Base-by-base conservation (phyloP, 2,329 filamentous ascomycete genomes). In the Dothistroma septosporum region DNA sequence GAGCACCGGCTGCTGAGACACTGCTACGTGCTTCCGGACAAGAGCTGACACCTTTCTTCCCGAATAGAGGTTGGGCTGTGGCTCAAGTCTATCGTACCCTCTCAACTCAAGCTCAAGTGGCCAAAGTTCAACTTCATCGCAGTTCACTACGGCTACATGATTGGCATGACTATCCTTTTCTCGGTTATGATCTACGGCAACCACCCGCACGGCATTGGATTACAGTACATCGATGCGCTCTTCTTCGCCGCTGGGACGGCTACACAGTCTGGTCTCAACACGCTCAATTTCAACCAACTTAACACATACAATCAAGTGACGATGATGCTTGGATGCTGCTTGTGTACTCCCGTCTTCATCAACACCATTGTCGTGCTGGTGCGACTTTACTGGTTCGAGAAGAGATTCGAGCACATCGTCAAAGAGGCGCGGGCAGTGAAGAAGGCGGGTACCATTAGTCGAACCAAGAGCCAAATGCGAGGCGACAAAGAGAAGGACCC, bases 341-440 rank as follows among this genome's bases (percentile, higher is more conserved):
- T 91, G 12, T 86, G 88, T 28, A 96, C 91, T 55, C 92, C 92
- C 0, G 94, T 96, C 63, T 87, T 89, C 52, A 87, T 96, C 69
- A 87, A 96, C 71, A 85, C 89, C 1, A 89, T 85, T 49, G 91
- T 99, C 49, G 94, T 99, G 8, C 93, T 96, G 68, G 82, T 97
- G 14, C 89, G 94, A 28, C 80, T 99, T 1, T 97, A 96, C 76
- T 99, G 93, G 93, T 99, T 99, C 73, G 92, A 99, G 76, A 96
- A 95, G 76, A 86, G 92, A 8, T 97, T 99, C 73, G 89, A 96
- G 72, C 83, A 90, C 69, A 84, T 96, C 65, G 92, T 89, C 14
- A 82, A 82, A 35, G 90, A 96, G 68, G 87, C 90, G 1, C 85
- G 86, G 58, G 80, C 78, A 48, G 79, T 87, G 57, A 85, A 92